Evolutionary conservation across 352 stramenopile species (phyloP).

Genomic region (Globisporangium rhizosaccharum): DNA sequence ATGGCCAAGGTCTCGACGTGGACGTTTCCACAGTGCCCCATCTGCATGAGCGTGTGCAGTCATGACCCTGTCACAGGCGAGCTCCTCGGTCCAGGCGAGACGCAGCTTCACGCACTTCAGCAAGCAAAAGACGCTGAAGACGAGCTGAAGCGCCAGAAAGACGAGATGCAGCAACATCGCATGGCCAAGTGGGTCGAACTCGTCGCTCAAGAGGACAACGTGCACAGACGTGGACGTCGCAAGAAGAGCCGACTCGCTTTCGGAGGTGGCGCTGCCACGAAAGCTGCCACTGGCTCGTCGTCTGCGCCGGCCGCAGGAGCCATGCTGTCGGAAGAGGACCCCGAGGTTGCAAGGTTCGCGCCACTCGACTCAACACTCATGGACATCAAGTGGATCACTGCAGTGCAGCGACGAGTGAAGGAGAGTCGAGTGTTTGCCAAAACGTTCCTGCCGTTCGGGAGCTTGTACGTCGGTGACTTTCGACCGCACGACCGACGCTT

Average conservation of each 20-base stretch:
- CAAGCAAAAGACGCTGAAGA: constrained; percentile 40
- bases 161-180: constrained; percentile 57
- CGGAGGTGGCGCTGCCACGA: constrained; percentile 7
- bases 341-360: constrained; percentile 8
- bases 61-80: constrained; percentile 48
- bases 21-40: constrained; percentile 58
- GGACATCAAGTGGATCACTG: constrained; percentile 47
- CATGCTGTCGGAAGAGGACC: constrained; percentile 11
- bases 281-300: neutral
- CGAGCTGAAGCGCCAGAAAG: constrained; percentile 33
- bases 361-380: constrained; percentile 29
- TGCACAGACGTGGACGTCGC: constrained; percentile 15
- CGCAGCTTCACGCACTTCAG: constrained; percentile 35
- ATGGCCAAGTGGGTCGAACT: constrained; percentile 58
- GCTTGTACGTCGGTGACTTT: constrained; percentile 78
- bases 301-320: neutral
- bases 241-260: constrained; percentile 38
- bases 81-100: constrained; percentile 58
- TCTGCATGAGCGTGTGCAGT: constrained; percentile 59
- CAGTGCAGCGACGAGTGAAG: constrained; percentile 31
- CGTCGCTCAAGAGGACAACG: constrained; percentile 25
- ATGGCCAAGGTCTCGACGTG: constrained; percentile 57
- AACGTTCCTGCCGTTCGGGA: constrained; percentile 51
- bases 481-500: constrained; percentile 29
- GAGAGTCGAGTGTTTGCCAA: constrained; percentile 51